Base-by-base conservation (phyloP, 75 land plant genomes). In the Picea sitchensis region DNA sequence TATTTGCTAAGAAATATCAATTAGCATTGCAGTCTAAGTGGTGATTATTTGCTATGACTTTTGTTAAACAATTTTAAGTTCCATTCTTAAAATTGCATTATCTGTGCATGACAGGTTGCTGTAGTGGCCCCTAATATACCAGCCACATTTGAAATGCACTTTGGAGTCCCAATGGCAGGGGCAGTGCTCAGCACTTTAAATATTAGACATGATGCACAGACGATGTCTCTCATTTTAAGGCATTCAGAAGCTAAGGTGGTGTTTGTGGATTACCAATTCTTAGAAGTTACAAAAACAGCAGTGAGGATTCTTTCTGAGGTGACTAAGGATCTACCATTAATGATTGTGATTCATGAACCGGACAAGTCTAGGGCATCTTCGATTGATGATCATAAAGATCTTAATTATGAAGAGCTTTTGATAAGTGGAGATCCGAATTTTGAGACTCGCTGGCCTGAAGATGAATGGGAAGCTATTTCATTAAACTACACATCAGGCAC, bases 151-250 rank as follows among this genome's bases (percentile, higher is more conserved):
- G 98, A 95, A 80, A 87, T 95, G 63, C 95, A 95, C 78, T 95
- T 95, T 87, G 98, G 91, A 20, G 93, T 93, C 13, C 93, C 98
- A 64, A 95, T 95, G 98, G 93, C 90, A 14, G 89, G 95, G 21
- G 98, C 87, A 41, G 84, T 95, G 38, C 91, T 95, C 23, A 90
- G 91, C 75, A 87, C 95, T 0, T 83, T 95, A 15, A 95, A 95
- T 73, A 84, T 78, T 30, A 95, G 95, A 3, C 89, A 88, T 61
- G 90, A 95, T 83, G 82, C 95, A 4, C 63, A 84, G 51, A 91
- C 92, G 83, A 69, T 95, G 17, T 84, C 93, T 9, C 78, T 75
- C 11, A 62, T 95, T 21, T 82, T 95, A 32, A 74, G 58, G 18
- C 98, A 95, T 80, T 89, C 95, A 61, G 93, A 84, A n/a, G 86